Base-by-base conservation (phyloP, 163 green algal genomes). In the Smithsoniella earleae region DNA sequence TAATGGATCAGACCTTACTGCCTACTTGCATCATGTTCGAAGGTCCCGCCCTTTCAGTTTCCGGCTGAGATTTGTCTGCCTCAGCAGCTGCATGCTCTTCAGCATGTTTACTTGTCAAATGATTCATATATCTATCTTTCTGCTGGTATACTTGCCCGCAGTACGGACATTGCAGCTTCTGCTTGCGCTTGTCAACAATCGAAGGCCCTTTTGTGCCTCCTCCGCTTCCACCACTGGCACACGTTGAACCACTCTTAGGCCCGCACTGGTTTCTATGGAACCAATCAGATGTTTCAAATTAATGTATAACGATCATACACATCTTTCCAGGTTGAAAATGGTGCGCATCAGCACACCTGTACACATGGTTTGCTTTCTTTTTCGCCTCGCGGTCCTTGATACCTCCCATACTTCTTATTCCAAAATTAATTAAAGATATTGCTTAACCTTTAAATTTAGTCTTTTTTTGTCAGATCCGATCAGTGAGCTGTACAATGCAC, bases 111-210 rank as follows among this genome's bases (percentile, higher is more conserved):
- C 34, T 37, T 18, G 46, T 3, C 30, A 69, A 13, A 13, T 69
- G 58, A 20, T 30, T 38, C n/a, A 45, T 36, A 31, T 38, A 69
- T 43, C 58, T 37, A 13, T 69, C 58, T 38, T 69, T 69, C 79
- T 97, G 89, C 74, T 94, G 91, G 81, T 95, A 96, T 2, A 89
- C 76, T 25, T 89, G 82, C 58, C 94, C 86, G 66, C 91, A 97
- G 79, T 95, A 86, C 0, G 91, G 91, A 78, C 91, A 97, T 20
- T 86, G 79, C 18, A 85, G 58, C 77, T 96, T 87, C 74, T 92
- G 83, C 38, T 83, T 83, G 5, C 90, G 85, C 76, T 97, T 97
- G 75, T 97, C 91, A 0, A 96, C 45, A 0, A 89, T 66, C 0
- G 84, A 74, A 2, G 91, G 90, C 2, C 91, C 91, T 73, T 91